phyloP scores from a whole-genome alignment of 2,329 filamentous ascomycete species.

The Alternaria sp. region DNA sequence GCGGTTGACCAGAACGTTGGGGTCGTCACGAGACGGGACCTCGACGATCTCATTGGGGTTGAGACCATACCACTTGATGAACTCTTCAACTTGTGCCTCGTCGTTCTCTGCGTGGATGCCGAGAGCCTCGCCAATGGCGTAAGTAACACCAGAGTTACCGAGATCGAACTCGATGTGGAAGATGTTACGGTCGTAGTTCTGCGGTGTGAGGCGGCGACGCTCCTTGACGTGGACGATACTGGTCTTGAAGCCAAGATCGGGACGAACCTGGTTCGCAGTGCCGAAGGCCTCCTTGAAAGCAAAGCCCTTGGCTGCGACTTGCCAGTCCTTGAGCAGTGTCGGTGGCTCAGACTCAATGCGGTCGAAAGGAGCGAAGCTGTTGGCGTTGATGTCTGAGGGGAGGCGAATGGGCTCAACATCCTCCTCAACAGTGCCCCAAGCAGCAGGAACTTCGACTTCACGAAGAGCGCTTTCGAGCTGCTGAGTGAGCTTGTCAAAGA shows the following conservation, averaged over 20 bases:
- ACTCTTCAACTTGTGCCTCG: constrained; percentile 75
- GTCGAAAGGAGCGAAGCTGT: constrained; percentile 82
- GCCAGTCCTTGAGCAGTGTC: constrained; percentile 75
- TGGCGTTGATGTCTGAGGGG: constrained; percentile 71
- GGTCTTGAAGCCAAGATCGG: constrained; percentile 86
- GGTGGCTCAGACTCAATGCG: constrained; percentile 75
- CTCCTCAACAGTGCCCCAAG: constrained; percentile 79
- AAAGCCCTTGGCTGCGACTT: constrained; percentile 83
- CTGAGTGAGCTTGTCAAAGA: constrained; percentile 65
- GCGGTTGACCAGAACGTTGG: constrained; percentile 77
- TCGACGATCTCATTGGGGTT: constrained; percentile 85
- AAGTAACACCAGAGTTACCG: constrained; percentile 86
- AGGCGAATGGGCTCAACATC: constrained; percentile 59
- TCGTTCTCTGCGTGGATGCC: constrained; percentile 97
- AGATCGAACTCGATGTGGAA: constrained; percentile 99
- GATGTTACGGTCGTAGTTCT: constrained; percentile 94
- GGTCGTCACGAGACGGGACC: constrained; percentile 83
- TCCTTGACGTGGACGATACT: constrained; percentile 90
- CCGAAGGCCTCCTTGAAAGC: constrained; percentile 94
- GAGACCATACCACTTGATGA: constrained; percentile 90
- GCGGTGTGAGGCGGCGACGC: constrained; percentile 89
- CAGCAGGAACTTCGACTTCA: constrained; percentile 74
- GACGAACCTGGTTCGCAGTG: constrained; percentile 75
- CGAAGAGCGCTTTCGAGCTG: constrained; percentile 73
- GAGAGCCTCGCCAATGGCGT: constrained; percentile 96